Evolutionary conservation across 164 flowering plant genomes (phyloP), one percentile per base, ranked within the genome.

Genomic region (Houttuynia cordata): DNA sequence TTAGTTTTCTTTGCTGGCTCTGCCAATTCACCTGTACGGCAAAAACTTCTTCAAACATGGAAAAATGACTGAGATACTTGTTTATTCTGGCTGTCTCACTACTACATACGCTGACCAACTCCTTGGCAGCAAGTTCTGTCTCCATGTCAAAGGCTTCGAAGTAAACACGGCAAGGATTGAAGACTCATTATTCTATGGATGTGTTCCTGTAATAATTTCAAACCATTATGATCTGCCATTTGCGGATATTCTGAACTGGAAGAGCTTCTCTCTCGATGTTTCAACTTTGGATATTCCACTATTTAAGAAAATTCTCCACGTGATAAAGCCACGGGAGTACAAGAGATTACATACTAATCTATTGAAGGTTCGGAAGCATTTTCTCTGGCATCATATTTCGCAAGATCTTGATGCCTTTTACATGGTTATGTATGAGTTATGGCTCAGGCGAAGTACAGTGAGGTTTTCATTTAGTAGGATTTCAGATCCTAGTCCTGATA

Each of bases 111-210:
- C 88, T 15, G 84, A 82, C 30, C 80, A 74, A 51, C 78, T 89
- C 21, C 79, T 83, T 7, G 57, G 79, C 13, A 90, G 95, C 82
- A 87, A 81, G 75, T 87, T 76, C 65, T 87, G 95, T 75, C 80
- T 87, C 57, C 95, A 85, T 66, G 88, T 82, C 39, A 90, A 90
- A 69, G 97, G 95, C 3, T 90, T 80, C 64, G 97, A 90, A 77
- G 91, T 87, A 49, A 90, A 90, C 77, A 85, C 92, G 10, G 92
- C 97, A 37, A 80, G 95, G 0, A 75, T 90, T 22, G 91, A 75
- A 15, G 97, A 90, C 64, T 78, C 95, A 15, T 19, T 90, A 13
- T 84, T 72, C 47, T 81, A 87, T 57, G 95, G 95, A 0, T 87
- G 95, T 58, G 87, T 87, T 17, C 92, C 95, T 30, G 82, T 90